These are phyloP conservation scores for Lachancea quebecensis DNA, from an alignment of 805 yeast species.

Conservation along the genomic window DNA sequence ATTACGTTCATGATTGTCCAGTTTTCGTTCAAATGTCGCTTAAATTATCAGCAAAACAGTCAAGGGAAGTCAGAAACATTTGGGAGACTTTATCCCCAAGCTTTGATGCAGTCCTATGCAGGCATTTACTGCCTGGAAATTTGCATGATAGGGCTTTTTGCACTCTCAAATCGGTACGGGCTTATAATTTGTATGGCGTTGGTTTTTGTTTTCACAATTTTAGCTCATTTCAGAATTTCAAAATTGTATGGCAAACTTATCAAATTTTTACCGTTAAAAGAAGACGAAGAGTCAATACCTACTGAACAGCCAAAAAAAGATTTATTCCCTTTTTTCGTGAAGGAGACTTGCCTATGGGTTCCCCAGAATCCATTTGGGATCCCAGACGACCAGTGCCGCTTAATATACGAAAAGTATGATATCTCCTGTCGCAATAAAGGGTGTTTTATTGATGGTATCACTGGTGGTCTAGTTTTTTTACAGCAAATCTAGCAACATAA, in stretches of 20 bases:
- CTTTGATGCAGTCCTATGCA: constrained; percentile 67
- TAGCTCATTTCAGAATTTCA: constrained; percentile 49
- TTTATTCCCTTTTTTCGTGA: not conserved
- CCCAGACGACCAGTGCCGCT: not conserved
- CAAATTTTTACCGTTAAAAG: not conserved
- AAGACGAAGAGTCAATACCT: not conserved
- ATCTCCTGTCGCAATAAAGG: constrained; percentile 11
- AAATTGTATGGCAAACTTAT: not conserved
- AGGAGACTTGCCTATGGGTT: constrained; percentile 33
- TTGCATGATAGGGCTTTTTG: constrained; percentile 69
- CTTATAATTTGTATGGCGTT: constrained; percentile 44
- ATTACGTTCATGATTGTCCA: constrained; percentile 51
- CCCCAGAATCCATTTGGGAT: constrained; percentile 32
- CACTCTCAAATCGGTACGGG: constrained; percentile 46
- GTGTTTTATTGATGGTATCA: constrained; percentile 20
- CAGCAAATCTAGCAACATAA: too few species aligned
- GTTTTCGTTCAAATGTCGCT: constrained; percentile 63
- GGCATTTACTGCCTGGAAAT: constrained; percentile 80
- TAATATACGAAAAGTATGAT: not conserved
- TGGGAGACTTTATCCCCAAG: constrained; percentile 68
- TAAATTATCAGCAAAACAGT: constrained; percentile 48
- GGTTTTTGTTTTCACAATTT: constrained; percentile 46
- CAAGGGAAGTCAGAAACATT: constrained; percentile 52
- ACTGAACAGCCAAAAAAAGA: not conserved
- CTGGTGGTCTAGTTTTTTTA: too few species aligned